Percentiles rank a stretch among this genome's conserved stretches.
Evolutionary conservation across 2,329 filamentous ascomycete genomes (phyloP).

Genomic region (Fusarium sp.): DNA sequence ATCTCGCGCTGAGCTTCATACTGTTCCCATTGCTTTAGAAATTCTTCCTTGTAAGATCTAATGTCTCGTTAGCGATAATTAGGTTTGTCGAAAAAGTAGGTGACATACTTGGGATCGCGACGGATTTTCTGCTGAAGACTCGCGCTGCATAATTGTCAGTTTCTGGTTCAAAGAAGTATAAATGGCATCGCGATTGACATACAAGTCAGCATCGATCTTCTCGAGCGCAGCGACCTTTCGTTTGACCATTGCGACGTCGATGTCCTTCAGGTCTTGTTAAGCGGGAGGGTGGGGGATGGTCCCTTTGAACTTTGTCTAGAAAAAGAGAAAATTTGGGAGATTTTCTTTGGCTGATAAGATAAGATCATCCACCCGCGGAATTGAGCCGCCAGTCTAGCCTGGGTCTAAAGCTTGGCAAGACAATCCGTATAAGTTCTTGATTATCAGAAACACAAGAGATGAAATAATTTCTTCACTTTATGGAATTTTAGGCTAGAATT

Average conservation of each 20-base stretch:
- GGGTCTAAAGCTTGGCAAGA: background rate
- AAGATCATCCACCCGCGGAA: constrained; percentile 27
- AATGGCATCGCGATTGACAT: constrained; percentile 44
- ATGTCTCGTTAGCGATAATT: constrained; percentile 24
- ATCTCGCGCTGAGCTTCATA: constrained; percentile 93
- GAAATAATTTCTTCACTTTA: too few relatives aligned
- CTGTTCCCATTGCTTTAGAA: constrained; percentile 86
- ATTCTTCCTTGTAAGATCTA: constrained; percentile 90
- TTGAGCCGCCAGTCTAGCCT: constrained; percentile 21
- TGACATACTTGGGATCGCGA: constrained; percentile 78
- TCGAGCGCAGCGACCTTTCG: constrained; percentile 91
- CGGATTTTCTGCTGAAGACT: constrained; percentile 93
- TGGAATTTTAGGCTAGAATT: background rate
- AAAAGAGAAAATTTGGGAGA: constrained; percentile 40
- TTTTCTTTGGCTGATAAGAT: constrained; percentile 37
- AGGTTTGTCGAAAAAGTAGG: background rate
- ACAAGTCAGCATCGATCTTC: constrained; percentile 93
- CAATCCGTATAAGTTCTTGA: background rate
- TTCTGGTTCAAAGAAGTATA: background rate
- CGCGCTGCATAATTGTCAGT: constrained; percentile 64
- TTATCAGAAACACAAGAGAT: too few relatives aligned
- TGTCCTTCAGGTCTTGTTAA: constrained; percentile 10
- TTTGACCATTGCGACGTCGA: constrained; percentile 72
- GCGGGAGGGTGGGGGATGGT: constrained; percentile 25
- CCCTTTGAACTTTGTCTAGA: constrained; percentile 9